Evolutionary conservation across 257 asterid genomes (phyloP), one percentile per base, ranked within the genome.

Genomic region (Anisodus tanguticus): DNA sequence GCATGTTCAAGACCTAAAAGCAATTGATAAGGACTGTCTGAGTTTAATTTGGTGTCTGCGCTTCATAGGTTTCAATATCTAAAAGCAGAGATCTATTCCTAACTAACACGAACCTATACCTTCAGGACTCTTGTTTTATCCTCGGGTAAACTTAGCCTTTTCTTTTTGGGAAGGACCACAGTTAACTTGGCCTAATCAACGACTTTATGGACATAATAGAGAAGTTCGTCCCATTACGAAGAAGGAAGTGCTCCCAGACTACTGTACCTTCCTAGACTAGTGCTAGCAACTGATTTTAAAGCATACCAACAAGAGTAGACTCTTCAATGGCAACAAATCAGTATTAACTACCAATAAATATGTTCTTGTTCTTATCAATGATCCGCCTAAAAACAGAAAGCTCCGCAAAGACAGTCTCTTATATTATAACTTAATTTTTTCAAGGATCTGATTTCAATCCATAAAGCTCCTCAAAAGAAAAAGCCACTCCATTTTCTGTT

Each of bases 1-100:
- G 60, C 19, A 49, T 19, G 59, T 19, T 74, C 60, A 74, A 74
- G 43, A 47, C 80, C 80, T 45, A 72, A 72, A 43, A 72, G 80
- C 6, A 72, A 45, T 19, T 45, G 80, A 47, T 72, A 47, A 31
- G 35, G 80, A 2, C 0, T 45, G 80, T 49, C 59, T 1, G n/a
- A 74, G 59, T 9, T 74, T 74, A 49, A 22, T 74, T 19, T 74
- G 6, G 80, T n/a, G 0, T 70, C 79, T 3, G 16, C 17, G 80
- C 17, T 72, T 72, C 12, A 10, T n/a, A 45, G 2, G 39, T 74
- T 54, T 74, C 58, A 22, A 74, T 37, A 72, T 2, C 60, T 74
- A 49, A 19, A 70, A 72, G 59, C 19, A 47, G 80, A 19, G 5
- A 41, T 47, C 41, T 41, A 3, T 12, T 54, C 16, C 59, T 54